phyloP scores from a whole-genome alignment of 208 protist species.

The Wallacemonas rigidus region DNA sequence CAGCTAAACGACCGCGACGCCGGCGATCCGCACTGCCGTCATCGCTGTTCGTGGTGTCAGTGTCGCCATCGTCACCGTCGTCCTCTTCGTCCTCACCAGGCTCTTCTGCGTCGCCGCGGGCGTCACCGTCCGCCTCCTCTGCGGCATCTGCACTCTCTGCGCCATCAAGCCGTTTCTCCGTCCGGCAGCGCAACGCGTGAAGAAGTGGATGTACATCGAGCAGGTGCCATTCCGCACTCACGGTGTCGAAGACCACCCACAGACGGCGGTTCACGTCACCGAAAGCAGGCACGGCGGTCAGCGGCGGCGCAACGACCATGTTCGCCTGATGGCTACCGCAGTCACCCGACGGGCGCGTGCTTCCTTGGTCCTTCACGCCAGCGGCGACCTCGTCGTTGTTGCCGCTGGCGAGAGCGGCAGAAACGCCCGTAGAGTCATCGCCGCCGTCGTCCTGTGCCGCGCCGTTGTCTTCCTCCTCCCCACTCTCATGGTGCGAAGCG shows the following conservation, averaged over 20 bases:
- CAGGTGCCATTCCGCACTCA: constrained; percentile 50
- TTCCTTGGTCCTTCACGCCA: neutral
- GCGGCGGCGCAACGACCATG: neutral
- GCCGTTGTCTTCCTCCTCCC: constrained; percentile 8
- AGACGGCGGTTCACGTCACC: constrained; percentile 25
- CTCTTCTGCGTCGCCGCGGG: constrained; percentile 4
- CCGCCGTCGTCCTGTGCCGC: constrained; percentile 3
- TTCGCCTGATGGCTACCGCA: neutral
- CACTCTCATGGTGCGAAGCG: neutral
- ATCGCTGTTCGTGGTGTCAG: neutral
- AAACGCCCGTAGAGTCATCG: neutral
- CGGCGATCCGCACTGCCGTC: constrained; percentile 23
- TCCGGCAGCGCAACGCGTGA: constrained; percentile 25
- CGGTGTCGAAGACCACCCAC: constrained; percentile 41
- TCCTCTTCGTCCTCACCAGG: constrained; percentile 20
- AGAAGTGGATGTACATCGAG: constrained; percentile 56
- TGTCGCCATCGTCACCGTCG: constrained; percentile 24
- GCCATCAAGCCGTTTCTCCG: constrained; percentile 17
- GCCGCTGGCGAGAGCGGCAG: neutral
- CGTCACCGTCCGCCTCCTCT: neutral
- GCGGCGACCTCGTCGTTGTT: neutral
- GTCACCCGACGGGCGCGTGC: neutral
- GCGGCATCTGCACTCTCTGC: neutral
- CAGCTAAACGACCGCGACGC: constrained; percentile 11
- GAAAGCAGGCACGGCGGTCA: constrained; percentile 26